Base-by-base conservation (phyloP, 768 basidiomycete species). In the Pulveroboletus ravenelii region DNA sequence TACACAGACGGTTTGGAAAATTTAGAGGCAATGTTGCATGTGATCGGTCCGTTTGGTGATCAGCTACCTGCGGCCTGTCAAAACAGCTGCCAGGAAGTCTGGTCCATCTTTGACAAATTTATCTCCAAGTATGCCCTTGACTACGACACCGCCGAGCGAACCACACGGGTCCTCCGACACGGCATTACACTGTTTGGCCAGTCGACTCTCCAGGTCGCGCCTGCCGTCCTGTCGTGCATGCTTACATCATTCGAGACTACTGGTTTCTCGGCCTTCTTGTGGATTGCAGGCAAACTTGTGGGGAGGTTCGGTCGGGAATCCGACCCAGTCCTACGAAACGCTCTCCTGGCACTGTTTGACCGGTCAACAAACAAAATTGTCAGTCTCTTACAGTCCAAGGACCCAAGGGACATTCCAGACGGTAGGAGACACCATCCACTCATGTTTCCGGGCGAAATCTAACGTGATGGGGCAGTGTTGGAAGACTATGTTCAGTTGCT, bases 401-500 rank as follows among this genome's bases (percentile, higher is more conserved):
- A 77, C 7, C 81, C 90, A 15, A 71, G 79, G 25, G 84, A 87
- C 49, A 78, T 96, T 34, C 92, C 94, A 34, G 96, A 98, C 71
- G 84, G 96, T 97, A 60, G 63, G 88, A 64, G n/a, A 18, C 32
- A n/a, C 25, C 5, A 10, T 37, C 20, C 32, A 9, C 45, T 45
- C 23, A 13, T 52, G 45, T 29, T 27, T 29, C 48, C 10, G 9
- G 17, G 27, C 34, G 41, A 39, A 27, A 31, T 25, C 44, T 56
- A 37, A 62, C 44, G 25, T 20, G n/a, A 25, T 36, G 20, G 10
- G 31, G 35, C 55, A 98, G 96, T 97, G 25, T 72, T 99, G 61
- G 95, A 98, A 66, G 96, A 99, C 64, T 98, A 94, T 58, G 64
- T 93, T 45, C 93, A 91, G 54, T 77, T 93, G 70, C 70, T 92